Conservation (phyloP, 2,329 filamentous ascomycete species). For the Tolypocladium cylindrosporum region DNA sequence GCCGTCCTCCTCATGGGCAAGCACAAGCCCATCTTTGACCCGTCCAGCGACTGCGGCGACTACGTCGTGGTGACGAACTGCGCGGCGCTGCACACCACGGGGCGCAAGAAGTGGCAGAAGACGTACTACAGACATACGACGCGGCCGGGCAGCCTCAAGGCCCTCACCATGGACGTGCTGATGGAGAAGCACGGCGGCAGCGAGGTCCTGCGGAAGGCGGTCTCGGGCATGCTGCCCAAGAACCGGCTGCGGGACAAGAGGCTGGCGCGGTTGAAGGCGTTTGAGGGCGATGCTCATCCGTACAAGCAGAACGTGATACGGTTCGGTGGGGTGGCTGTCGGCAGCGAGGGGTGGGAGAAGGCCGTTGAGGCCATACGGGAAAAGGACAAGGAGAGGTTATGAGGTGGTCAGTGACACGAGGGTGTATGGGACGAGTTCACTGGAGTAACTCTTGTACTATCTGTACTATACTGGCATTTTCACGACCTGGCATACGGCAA, state of each 20-base stretch:
- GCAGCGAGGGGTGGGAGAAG: slow-evolving; percentile 42
- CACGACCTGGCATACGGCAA: neutral
- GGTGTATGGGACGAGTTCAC: slow-evolving; percentile 1
- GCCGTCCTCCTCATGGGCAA: slow-evolving; percentile 91
- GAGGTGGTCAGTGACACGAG: slow-evolving; percentile 10
- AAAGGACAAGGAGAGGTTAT: slow-evolving; percentile 41
- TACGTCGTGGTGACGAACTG: slow-evolving; percentile 94
- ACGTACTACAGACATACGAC: slow-evolving; percentile 94
- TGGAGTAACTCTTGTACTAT: slow-evolving; percentile 17
- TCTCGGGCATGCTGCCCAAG: slow-evolving; percentile 96
- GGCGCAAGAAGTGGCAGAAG: slow-evolving; percentile 89
- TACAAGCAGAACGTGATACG: slow-evolving; percentile 81
- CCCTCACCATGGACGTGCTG: slow-evolving; percentile 89
- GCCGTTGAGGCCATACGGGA: slow-evolving; percentile 39
- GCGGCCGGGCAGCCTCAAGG: slow-evolving; percentile 73
- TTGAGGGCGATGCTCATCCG: slow-evolving; percentile 85
- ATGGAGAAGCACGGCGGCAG: slow-evolving; percentile 90
- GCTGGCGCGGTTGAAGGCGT: slow-evolving; percentile 83
- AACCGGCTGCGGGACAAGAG: slow-evolving; percentile 84
- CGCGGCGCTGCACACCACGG: slow-evolving; percentile 75
- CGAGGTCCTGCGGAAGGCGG: slow-evolving; percentile 83
- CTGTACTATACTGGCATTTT: slow-evolving; percentile 16
- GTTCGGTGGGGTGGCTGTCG: slow-evolving; percentile 52
- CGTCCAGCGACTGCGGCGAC: slow-evolving; percentile 96
- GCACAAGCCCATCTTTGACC: slow-evolving; percentile 96